A percentile compares a stretch with the other conserved stretches of the same genome.
phyloP scores from a whole-genome alignment of 306 rosid species.

The Ceratonia siliqua region DNA sequence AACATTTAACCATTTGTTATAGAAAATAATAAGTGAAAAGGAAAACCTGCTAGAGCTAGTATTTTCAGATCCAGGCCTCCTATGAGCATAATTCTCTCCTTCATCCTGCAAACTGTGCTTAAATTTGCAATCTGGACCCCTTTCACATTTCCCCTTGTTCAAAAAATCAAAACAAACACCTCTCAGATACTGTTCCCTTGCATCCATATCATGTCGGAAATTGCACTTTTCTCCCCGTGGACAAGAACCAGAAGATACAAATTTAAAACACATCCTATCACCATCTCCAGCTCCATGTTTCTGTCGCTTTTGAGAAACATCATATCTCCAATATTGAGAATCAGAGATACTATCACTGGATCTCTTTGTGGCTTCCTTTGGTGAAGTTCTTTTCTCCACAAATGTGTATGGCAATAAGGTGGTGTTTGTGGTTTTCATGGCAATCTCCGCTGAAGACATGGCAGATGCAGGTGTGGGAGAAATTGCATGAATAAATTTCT shows the following conservation, averaged over 20 bases:
- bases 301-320: conserved; percentile 81
- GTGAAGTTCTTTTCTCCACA: conserved; percentile 39
- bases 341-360: conserved; percentile 56
- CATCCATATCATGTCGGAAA: conserved; percentile 80
- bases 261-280: conserved; percentile 81
- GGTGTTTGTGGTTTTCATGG: conserved; percentile 64
- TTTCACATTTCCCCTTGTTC: conserved; percentile 90
- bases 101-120: conserved; percentile 78
- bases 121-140: conserved; percentile 84
- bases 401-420: conserved; percentile 73
- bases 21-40: conserved; percentile 21
- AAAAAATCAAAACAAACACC: conserved; percentile 94
- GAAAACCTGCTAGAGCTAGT: conserved; percentile 59
- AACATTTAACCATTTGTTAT: not conserved
- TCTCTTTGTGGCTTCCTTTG: conserved; percentile 63
- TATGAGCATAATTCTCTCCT: conserved; percentile 51
- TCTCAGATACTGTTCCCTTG: conserved; percentile 73
- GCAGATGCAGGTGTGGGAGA: conserved; percentile 90
- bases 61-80: conserved; percentile 57
- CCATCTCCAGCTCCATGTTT: conserved; percentile 64
- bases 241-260: conserved; percentile 84
- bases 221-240: conserved; percentile 79
- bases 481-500: conserved; percentile 96
- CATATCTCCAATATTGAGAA: conserved; percentile 95
- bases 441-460: conserved; percentile 82